Conservation (phyloP, 2,329 filamentous ascomycete species). For the Ceratocystis variospora region DNA sequence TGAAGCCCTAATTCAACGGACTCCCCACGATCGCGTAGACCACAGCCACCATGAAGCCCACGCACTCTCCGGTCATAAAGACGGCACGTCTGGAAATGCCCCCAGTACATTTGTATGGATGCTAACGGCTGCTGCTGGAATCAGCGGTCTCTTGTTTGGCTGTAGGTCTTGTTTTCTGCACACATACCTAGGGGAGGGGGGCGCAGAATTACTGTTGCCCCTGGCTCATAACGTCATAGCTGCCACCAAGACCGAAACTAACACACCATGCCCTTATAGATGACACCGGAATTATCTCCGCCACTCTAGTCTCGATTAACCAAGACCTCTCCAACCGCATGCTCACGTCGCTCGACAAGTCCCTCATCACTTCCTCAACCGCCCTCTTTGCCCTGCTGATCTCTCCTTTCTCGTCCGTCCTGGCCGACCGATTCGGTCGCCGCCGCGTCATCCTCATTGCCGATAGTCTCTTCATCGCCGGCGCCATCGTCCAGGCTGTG, state of each 20-base stretch:
- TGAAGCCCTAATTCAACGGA: conserved; percentile 4
- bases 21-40: conserved; percentile 20
- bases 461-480: conserved; percentile 52
- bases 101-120: conserved; percentile 40
- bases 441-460: conserved; percentile 49
- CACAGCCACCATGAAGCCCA: conserved; percentile 22
- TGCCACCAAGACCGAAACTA: neutral
- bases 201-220: neutral
- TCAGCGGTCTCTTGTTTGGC: conserved; percentile 54
- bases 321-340: conserved; percentile 42
- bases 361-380: conserved; percentile 56
- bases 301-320: conserved; percentile 51
- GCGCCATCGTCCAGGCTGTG: conserved; percentile 51
- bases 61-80: conserved; percentile 18
- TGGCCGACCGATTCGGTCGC: conserved; percentile 49
- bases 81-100: conserved; percentile 27
- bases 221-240: conserved; percentile 1
- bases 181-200: too few species aligned
- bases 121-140: conserved; percentile 50
- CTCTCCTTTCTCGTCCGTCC: conserved; percentile 49
- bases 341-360: conserved; percentile 52
- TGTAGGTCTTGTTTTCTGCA: conserved; percentile 34
- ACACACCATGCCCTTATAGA: conserved; percentile 29
- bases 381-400: conserved; percentile 50
- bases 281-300: conserved; percentile 55